Percentiles rank a stretch among this genome's conserved stretches.
Conservation (phyloP, 2,329 filamentous ascomycete species). For the Pseudopyricularia cyperi region DNA sequence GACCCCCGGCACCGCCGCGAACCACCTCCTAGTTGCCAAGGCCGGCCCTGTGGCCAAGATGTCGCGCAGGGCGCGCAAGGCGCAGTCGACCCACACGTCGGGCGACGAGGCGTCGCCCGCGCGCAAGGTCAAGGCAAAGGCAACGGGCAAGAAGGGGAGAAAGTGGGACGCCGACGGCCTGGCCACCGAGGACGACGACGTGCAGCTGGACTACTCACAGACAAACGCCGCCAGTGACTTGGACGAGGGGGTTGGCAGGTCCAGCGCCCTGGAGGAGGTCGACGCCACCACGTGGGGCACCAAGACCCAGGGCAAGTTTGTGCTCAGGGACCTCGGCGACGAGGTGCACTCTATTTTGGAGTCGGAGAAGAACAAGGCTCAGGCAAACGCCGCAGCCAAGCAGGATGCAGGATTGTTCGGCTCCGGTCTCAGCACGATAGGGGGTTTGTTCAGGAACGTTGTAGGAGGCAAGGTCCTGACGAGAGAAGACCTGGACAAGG, state of each 20-base stretch:
- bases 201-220: constrained; percentile 82
- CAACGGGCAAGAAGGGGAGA: constrained; percentile 63
- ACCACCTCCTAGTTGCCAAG: constrained; percentile 56
- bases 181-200: constrained; percentile 69
- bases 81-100: constrained; percentile 48
- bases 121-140: constrained; percentile 41
- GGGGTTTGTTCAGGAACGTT: constrained; percentile 84
- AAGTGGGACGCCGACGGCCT: constrained; percentile 87
- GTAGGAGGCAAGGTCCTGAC: constrained; percentile 89
- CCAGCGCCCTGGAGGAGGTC: constrained; percentile 57
- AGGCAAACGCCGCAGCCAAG: constrained; percentile 28
- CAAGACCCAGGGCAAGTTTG: constrained; percentile 83
- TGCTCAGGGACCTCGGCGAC: constrained; percentile 84
- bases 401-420: constrained; percentile 54
- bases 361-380: constrained; percentile 54
- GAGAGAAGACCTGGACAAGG: constrained; percentile 77
- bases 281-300: constrained; percentile 74
- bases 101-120: constrained; percentile 60
- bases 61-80: constrained; percentile 66
- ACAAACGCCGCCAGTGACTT: constrained; percentile 39
- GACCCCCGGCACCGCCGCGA: constrained; percentile 51
- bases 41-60: constrained; percentile 61
- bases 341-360: constrained; percentile 85
- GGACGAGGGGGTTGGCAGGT: constrained; percentile 35
- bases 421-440: constrained; percentile 68